phyloP scores from a whole-genome alignment of 2,329 filamentous ascomycete species.

The Phoma sp. region DNA sequence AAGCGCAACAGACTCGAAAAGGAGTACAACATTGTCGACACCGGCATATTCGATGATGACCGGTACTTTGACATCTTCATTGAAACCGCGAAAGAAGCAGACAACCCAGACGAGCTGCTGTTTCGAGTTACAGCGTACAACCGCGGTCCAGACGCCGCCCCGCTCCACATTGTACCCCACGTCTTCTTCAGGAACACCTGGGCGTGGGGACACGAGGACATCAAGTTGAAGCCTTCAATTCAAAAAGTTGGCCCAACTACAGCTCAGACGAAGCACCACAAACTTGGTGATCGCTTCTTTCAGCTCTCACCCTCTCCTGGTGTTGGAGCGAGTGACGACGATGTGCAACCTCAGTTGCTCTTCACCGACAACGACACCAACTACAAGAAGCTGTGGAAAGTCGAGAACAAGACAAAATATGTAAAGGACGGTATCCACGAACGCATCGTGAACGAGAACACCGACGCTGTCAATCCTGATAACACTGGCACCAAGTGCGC shows the following conservation, averaged over 20 bases:
- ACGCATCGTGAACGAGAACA: slow-evolving; percentile 81
- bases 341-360: slow-evolving; percentile 82
- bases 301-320: slow-evolving; percentile 90
- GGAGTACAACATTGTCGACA: slow-evolving; percentile 93
- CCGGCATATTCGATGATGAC: slow-evolving; percentile 84
- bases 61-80: slow-evolving; percentile 98
- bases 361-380: slow-evolving; percentile 98
- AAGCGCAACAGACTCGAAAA: slow-evolving; percentile 74
- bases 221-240: slow-evolving; percentile 81
- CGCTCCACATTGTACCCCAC: slow-evolving; percentile 90
- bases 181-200: slow-evolving; percentile 98
- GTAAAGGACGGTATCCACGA: slow-evolving; percentile 96
- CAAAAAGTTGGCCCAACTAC: slow-evolving; percentile 68
- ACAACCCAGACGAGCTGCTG: slow-evolving; percentile 87
- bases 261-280: slow-evolving; percentile 78
- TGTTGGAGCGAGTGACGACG: slow-evolving; percentile 75
- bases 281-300: slow-evolving; percentile 81
- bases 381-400: slow-evolving; percentile 74
- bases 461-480: slow-evolving; percentile 79
- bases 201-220: slow-evolving; percentile 84
- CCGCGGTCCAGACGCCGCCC: slow-evolving; percentile 85
- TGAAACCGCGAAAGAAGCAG: slow-evolving; percentile 91
- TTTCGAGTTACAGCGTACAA: slow-evolving; percentile 98
- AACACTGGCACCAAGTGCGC: slow-evolving; percentile 84
- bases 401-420: slow-evolving; percentile 76